These are phyloP conservation scores for Tetrapisispora phaffii DNA, from an alignment of 805 yeast species.

Conservation along the genomic window DNA sequence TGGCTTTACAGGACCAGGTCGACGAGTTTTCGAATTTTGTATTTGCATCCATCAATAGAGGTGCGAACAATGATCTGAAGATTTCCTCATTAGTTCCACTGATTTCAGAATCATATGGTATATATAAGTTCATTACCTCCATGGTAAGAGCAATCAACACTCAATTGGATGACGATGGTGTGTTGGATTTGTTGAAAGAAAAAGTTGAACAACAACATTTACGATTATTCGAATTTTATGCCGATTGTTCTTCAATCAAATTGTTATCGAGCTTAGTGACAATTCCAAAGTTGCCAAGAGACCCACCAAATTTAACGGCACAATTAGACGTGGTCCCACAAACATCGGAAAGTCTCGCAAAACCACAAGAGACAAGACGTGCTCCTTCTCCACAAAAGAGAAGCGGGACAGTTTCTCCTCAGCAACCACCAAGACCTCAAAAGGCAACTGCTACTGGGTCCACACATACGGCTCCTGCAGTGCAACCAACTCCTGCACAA, in stretches of 20 bases:
- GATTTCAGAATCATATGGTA: conserved; percentile 86
- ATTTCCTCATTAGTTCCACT: conserved; percentile 82
- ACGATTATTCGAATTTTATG: conserved; percentile 70
- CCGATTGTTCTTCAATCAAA: conserved; percentile 79
- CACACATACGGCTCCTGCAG: not conserved
- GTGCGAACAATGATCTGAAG: conserved; percentile 55
- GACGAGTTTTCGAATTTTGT: conserved; percentile 70
- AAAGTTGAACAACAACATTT: conserved; percentile 62
- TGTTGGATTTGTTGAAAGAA: conserved; percentile 61
- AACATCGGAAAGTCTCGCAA: not conserved
- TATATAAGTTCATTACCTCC: conserved; percentile 76
- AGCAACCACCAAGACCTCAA: not conserved
- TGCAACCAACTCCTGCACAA: not conserved
- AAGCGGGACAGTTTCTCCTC: not conserved
- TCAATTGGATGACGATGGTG: conserved; percentile 58
- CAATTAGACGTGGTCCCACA: not conserved
- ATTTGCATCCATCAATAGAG: conserved; percentile 58
- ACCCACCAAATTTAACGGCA: conserved; percentile 28
- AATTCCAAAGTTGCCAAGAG: conserved; percentile 31
- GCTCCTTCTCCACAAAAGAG: not conserved
- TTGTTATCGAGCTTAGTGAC: conserved; percentile 68
- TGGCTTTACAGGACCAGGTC: conserved; percentile 75
- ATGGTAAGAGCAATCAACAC: conserved; percentile 83
- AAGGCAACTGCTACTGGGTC: not conserved
- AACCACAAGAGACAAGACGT: not conserved